Base-by-base conservation (phyloP, 2,329 filamentous ascomycete species). In the Colletotrichum cordylinicola region DNA sequence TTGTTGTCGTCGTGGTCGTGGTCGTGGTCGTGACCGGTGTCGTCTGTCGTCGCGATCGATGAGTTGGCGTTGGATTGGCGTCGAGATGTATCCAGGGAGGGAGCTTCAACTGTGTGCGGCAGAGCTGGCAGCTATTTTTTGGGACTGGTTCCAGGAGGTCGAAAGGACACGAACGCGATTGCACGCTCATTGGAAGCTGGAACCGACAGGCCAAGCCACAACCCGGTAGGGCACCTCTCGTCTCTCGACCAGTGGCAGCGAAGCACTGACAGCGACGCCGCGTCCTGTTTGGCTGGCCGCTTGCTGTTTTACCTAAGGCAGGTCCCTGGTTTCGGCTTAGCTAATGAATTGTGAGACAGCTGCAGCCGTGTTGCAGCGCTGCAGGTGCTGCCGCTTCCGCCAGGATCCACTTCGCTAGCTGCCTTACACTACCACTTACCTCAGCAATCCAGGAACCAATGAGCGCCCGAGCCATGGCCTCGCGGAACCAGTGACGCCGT, bases 131-230 rank as follows among this genome's bases (percentile, higher is more conserved):
- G 70, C 70, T 76, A 24, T 37, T 48, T 37, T 33, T 60, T 24
- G 56, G 29, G 31, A 15, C n/a, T 55, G 70, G 37, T 76, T 74
- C 74, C 27, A 69, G 64, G 43, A 65, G 64, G 74, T 65, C 67
- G 75, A 78, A 79, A 79, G 79, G 79, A 80, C 79, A 80, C 79
- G 79, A 79, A 80, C 79, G 79, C 79, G 79, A 78, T 77, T 75
- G 75, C 33, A 74, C 72, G 71, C 78, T 79, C 70, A 80, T 80
- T 80, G 79, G 78, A 74, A 76, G 74, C 74, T 75, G 67, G 70
- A 55, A 60, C 43, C 48, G 64, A 58, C 48, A 29, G 67, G 71
- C 61, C 70, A 66, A 55, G 71, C 60, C 65, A 70, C 70, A 65
- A 60, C 70, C 70, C 52, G 69, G 73, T 8, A 52, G n/a, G 43